A percentile compares a stretch with the other conserved stretches of the same genome.
Conservation (phyloP, 2,329 filamentous ascomycete genomes). For the Hortaea sp. region DNA sequence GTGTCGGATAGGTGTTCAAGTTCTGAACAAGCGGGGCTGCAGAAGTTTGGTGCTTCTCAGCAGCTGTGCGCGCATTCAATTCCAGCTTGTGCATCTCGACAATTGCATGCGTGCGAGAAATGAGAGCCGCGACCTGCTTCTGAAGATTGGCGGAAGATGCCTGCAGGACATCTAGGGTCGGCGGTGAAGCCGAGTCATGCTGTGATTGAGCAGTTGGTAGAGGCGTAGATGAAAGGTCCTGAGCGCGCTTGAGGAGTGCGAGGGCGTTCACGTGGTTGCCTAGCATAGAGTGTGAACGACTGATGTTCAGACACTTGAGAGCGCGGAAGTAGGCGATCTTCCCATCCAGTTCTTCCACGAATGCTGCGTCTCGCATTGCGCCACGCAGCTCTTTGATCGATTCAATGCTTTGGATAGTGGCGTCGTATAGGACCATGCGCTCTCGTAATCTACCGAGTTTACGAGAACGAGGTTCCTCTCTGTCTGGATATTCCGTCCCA, state of each 20-base stretch:
- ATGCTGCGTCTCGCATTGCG: constrained; percentile 69
- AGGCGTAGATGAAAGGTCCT: constrained; percentile 39
- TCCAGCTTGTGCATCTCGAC: constrained; percentile 66
- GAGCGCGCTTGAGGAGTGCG: constrained; percentile 68
- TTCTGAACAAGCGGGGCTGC: constrained; percentile 60
- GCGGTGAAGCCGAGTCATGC: constrained; percentile 37
- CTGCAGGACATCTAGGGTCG: constrained; percentile 57
- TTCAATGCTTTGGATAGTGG: constrained; percentile 80
- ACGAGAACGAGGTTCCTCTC: constrained; percentile 60
- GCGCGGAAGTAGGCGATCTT: constrained; percentile 79
- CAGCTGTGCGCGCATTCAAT: constrained; percentile 37
- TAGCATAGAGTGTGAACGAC: constrained; percentile 69
- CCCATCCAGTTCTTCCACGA: constrained; percentile 67
- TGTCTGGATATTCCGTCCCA: constrained; percentile 35
- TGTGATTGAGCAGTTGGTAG: constrained; percentile 5
- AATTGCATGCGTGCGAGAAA: constrained; percentile 73
- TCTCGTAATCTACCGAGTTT: constrained; percentile 76
- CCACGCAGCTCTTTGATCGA: constrained; percentile 83
- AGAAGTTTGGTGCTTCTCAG: constrained; percentile 33
- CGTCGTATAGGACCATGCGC: constrained; percentile 80
- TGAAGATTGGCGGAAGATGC: constrained; percentile 50
- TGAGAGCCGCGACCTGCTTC: constrained; percentile 55
- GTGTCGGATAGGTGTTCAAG: constrained; percentile 63
- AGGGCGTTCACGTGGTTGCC: constrained; percentile 67
- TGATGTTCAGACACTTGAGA: constrained; percentile 78